Percentiles rank a stretch among this genome's conserved stretches.
Conservation (phyloP, 208 protist genomes). For the Acanthamoeba royreba region DNA sequence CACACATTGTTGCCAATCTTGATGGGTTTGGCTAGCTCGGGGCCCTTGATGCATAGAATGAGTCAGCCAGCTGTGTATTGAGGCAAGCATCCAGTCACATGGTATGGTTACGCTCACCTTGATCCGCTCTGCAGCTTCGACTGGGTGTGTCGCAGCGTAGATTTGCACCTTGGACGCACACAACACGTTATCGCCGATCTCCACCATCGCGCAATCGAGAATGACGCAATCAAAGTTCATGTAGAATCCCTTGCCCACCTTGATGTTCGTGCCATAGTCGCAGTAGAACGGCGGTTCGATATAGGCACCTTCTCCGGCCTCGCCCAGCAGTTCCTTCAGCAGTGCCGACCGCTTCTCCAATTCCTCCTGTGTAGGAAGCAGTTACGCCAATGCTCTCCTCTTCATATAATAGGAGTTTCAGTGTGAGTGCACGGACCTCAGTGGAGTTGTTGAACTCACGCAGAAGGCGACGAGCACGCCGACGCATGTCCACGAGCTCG, state of each 20-base stretch:
- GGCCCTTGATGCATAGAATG: background rate
- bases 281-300: conserved; percentile 81
- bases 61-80: background rate
- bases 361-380: background rate
- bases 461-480: conserved; percentile 52
- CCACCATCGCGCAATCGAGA: conserved; percentile 78
- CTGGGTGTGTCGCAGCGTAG: conserved; percentile 82
- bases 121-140: conserved; percentile 59
- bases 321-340: conserved; percentile 56
- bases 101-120: background rate
- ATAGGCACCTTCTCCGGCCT: conserved; percentile 54
- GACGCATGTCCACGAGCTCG: conserved; percentile 51
- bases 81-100: background rate
- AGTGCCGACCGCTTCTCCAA: background rate
- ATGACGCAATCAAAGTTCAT: conserved; percentile 80
- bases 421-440: conserved; percentile 30
- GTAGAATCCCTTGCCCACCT: conserved; percentile 76
- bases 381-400: background rate
- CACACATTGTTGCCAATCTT: conserved; percentile 76
- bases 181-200: conserved; percentile 77
- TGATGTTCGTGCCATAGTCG: conserved; percentile 83
- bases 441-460: conserved; percentile 50
- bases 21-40: conserved; percentile 70
- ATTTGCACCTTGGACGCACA: conserved; percentile 79
- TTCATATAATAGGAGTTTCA: background rate